A percentile compares a stretch with the other conserved stretches of the same genome.
Evolutionary conservation across 176 grass and related monocot species (phyloP).

Genomic region (Elaeis guineensis): DNA sequence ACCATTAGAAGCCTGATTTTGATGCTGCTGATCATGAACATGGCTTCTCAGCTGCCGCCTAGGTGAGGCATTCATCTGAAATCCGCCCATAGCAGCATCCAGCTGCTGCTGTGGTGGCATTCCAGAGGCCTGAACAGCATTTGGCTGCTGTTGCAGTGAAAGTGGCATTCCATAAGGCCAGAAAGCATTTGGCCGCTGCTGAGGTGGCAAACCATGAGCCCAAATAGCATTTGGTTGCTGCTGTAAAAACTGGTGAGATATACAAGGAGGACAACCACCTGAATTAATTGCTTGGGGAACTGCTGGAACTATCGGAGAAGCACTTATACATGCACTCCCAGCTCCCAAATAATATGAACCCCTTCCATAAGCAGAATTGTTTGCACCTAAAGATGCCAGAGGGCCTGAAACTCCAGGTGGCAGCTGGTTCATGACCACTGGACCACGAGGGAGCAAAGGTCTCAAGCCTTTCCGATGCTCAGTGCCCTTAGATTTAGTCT

Average conservation of each 20-base stretch:
- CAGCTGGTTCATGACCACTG: constrained; percentile 7
- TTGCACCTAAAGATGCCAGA: not conserved
- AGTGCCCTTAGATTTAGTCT: constrained; percentile 20
- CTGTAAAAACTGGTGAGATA: constrained; percentile 37
- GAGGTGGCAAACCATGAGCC: too few relatives aligned
- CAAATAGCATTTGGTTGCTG: constrained; percentile 40
- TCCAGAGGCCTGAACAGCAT: too few relatives aligned
- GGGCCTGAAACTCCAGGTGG: constrained; percentile 5
- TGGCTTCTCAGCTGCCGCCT: constrained; percentile 27
- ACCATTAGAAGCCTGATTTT: constrained; percentile 31
- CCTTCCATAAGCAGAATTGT: constrained; percentile 11
- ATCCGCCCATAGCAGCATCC: constrained; percentile 6
- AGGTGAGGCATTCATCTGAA: constrained; percentile 35
- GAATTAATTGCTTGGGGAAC: constrained; percentile 36
- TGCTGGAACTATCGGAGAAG: constrained; percentile 27
- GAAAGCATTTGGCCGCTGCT: too few relatives aligned
- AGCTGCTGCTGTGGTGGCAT: too few relatives aligned
- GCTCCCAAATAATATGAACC: constrained; percentile 3
- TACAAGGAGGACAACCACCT: constrained; percentile 28
- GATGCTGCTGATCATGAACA: constrained; percentile 32
- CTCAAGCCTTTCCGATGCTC: constrained; percentile 23
- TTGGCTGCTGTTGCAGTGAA: too few relatives aligned
- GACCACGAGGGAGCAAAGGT: constrained; percentile 9
- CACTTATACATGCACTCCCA: constrained; percentile 14
- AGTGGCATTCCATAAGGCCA: too few relatives aligned